A percentile compares a stretch with the other conserved stretches of the same genome.
Evolutionary conservation across 1,139 yeast species (phyloP).

Genomic region (Diutina siamensis): DNA sequence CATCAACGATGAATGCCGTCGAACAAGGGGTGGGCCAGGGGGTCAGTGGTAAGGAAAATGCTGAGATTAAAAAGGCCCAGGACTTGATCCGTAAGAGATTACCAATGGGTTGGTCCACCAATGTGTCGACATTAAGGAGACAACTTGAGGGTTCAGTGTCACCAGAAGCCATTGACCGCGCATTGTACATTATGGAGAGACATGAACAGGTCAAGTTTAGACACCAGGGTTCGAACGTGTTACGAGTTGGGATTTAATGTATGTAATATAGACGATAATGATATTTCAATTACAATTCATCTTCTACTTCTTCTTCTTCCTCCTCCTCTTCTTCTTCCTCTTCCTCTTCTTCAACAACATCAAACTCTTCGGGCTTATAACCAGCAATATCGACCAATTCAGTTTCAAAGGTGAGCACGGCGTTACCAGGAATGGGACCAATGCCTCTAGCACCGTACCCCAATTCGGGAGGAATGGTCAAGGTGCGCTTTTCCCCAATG

Average conservation of each 20-base stretch:
- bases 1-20: constrained; percentile 97
- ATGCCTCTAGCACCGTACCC: constrained; percentile 73
- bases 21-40: constrained; percentile 59
- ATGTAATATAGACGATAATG: neutral
- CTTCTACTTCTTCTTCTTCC: neutral
- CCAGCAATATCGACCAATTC: constrained; percentile 6
- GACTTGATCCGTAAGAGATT: constrained; percentile 78
- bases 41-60: constrained; percentile 37
- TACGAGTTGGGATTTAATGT: constrained; percentile 29
- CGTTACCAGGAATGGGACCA: constrained; percentile 68
- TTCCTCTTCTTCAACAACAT: neutral
- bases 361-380: neutral
- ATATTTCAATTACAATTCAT: neutral
- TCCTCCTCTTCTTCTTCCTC: neutral
- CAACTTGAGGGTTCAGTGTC: constrained; percentile 69
- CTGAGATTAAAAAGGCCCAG: constrained; percentile 72
- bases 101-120: constrained; percentile 96
- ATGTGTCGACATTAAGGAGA: constrained; percentile 69
- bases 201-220: constrained; percentile 81
- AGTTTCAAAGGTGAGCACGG: constrained; percentile 32
- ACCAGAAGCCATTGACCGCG: constrained; percentile 71
- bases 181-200: constrained; percentile 70
- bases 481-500: constrained; percentile 71
- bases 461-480: constrained; percentile 64
- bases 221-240: constrained; percentile 78